Conservation (phyloP, 1,139 yeast species). For the Ogataea hybrid region DNA sequence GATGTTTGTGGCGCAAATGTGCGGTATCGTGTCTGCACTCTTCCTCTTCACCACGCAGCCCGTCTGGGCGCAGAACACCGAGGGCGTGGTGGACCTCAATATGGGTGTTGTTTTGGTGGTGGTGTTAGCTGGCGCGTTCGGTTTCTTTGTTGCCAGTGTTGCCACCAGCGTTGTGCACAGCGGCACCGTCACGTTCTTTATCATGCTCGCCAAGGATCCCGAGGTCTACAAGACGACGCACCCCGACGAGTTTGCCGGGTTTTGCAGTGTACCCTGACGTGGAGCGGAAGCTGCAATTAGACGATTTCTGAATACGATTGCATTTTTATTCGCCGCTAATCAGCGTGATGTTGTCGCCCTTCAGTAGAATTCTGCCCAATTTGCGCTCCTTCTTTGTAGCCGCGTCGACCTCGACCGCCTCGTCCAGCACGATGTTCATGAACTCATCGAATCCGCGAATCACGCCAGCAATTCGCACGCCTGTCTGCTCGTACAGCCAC, state of each 20-base stretch:
- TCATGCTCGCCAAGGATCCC: too few species aligned
- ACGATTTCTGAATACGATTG: background rate
- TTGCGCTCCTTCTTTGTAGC: constrained; percentile 38
- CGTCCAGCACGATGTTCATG: constrained; percentile 93
- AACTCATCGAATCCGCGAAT: constrained; percentile 95
- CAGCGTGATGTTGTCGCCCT: constrained; percentile 92
- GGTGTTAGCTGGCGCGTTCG: constrained; percentile 57
- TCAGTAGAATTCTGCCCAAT: constrained; percentile 66
- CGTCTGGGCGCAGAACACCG: constrained; percentile 58
- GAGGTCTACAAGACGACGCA: too few species aligned
- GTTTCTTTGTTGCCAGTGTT: constrained; percentile 43
- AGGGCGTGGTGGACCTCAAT: constrained; percentile 64
- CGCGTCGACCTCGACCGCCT: constrained; percentile 67
- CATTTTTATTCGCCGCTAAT: constrained; percentile 36
- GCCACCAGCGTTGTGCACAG: too few species aligned
- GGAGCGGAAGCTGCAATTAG: constrained; percentile 40
- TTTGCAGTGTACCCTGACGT: constrained; percentile 73
- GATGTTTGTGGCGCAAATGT: constrained; percentile 63
- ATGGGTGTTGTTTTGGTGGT: constrained; percentile 30
- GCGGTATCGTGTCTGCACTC: constrained; percentile 65
- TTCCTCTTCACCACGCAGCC: constrained; percentile 71
- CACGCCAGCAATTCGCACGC: constrained; percentile 75
- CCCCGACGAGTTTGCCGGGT: constrained; percentile 38
- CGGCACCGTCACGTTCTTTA: too few species aligned
- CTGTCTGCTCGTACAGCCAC: constrained; percentile 87